Evolutionary conservation across 1,284 basidiomycete species (phyloP).

Genomic region (Ceratobasidium sp.): DNA sequence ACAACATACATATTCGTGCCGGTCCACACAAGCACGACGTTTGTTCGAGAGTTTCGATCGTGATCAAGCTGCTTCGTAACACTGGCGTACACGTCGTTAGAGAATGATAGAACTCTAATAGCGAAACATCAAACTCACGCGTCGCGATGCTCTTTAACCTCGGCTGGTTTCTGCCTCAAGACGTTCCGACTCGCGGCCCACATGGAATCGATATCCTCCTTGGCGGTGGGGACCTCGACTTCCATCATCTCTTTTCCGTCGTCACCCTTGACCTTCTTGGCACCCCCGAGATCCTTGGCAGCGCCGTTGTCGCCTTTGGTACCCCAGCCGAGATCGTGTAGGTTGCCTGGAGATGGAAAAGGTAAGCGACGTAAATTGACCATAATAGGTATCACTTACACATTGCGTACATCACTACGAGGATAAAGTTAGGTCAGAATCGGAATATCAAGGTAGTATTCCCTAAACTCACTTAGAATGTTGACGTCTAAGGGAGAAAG

Average conservation of each 20-base stretch:
- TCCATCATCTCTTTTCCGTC: constrained; percentile 89
- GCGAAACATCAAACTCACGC: constrained; percentile 56
- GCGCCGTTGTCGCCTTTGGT: constrained; percentile 92
- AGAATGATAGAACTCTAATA: too few species aligned
- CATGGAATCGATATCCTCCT: constrained; percentile 70
- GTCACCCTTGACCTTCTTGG: constrained; percentile 86
- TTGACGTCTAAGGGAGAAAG: constrained; percentile 74
- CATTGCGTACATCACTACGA: constrained; percentile 86
- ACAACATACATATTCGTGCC: constrained; percentile 81
- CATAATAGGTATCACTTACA: constrained; percentile 67
- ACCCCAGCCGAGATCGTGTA: constrained; percentile 90
- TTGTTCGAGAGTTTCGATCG: constrained; percentile 69
- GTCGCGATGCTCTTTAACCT: constrained; percentile 84
- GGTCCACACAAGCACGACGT: constrained; percentile 88
- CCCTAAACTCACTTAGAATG: constrained; percentile 72
- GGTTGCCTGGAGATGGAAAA: constrained; percentile 17
- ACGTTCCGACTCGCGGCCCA: constrained; percentile 73
- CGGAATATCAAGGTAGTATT: background rate
- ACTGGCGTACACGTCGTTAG: background rate
- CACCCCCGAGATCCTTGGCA: constrained; percentile 86
- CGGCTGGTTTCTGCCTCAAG: constrained; percentile 72
- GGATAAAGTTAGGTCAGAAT: constrained; percentile 7
- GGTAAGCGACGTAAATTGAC: background rate
- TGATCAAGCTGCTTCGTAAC: constrained; percentile 78
- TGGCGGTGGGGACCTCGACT: constrained; percentile 82